Percentiles rank a stretch among this genome's conserved stretches.
phyloP scores from a whole-genome alignment of 495 filamentous ascomycete genomes.

The Aspergillus asperescens region DNA sequence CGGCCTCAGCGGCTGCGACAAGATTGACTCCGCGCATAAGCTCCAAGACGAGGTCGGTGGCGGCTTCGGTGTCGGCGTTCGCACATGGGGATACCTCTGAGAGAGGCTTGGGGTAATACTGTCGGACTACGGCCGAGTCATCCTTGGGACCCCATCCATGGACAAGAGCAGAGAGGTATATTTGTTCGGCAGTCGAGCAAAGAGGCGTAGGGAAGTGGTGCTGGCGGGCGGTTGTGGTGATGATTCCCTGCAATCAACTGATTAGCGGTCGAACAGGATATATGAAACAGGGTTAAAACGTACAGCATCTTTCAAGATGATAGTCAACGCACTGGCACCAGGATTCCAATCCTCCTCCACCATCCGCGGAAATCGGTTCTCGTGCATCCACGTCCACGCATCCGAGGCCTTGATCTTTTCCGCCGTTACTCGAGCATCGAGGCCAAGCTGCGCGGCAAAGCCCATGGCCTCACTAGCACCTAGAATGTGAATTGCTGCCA shows the following conservation, averaged over 20 bases:
- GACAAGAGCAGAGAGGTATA: constrained; percentile 56
- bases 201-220: constrained; percentile 63
- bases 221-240: constrained; percentile 61
- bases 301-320: constrained; percentile 75
- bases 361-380: constrained; percentile 66
- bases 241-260: constrained; percentile 51
- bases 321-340: constrained; percentile 61
- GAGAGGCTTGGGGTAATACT: constrained; percentile 48
- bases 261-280: neutral
- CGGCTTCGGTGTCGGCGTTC: constrained; percentile 24
- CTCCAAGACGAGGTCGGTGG: constrained; percentile 50
- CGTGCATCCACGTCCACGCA: constrained; percentile 79
- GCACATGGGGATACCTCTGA: constrained; percentile 27
- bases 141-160: constrained; percentile 62
- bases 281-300: constrained; percentile 9
- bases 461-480: constrained; percentile 69
- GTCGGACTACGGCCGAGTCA: constrained; percentile 62
- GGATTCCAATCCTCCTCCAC: constrained; percentile 61
- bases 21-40: constrained; percentile 62
- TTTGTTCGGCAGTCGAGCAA: constrained; percentile 62
- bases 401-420: constrained; percentile 54
- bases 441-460: constrained; percentile 60
- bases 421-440: constrained; percentile 54
- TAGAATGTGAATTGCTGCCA: constrained; percentile 72
- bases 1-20: constrained; percentile 58